Percentiles rank a stretch among this genome's conserved stretches.
Conservation (phyloP, 1,284 basidiomycete genomes). For the Fomitiporia mediterranea region DNA sequence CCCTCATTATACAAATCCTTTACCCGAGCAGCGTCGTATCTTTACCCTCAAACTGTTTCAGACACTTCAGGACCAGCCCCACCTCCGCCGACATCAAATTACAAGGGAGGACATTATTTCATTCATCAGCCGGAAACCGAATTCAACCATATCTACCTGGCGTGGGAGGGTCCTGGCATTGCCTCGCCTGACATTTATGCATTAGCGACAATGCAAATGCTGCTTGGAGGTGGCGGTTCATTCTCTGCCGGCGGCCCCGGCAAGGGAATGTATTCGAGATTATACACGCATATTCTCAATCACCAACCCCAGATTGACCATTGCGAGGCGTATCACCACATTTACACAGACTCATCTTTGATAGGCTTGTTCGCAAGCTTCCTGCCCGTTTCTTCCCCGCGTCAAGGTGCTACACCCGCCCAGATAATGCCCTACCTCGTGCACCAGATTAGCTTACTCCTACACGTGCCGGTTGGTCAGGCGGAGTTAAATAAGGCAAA, state of each 20-base stretch:
- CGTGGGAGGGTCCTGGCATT: conserved; percentile 89
- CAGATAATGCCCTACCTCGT: conserved; percentile 84
- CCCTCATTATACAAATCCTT: conserved; percentile 62
- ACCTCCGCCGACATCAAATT: conserved; percentile 53
- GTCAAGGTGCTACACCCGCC: conserved; percentile 55
- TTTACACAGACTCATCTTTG: conserved; percentile 91
- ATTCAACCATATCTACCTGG: conserved; percentile 92
- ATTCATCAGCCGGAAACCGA: conserved; percentile 68
- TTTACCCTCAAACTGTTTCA: conserved; percentile 45
- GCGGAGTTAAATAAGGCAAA: conserved; percentile 83
- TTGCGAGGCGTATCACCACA: conserved; percentile 98
- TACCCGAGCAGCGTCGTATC: conserved; percentile 66
- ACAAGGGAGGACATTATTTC: conserved; percentile 84
- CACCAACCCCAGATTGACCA: conserved; percentile 93
- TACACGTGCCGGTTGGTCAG: conserved; percentile 62
- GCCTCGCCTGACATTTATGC: conserved; percentile 94
- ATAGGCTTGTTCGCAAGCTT: conserved; percentile 95
- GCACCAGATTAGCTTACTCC: conserved; percentile 74
- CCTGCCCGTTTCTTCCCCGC: conserved; percentile 59
- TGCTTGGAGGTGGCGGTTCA: conserved; percentile 92
- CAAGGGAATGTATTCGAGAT: conserved; percentile 97
- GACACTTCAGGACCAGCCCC: conserved; percentile 29
- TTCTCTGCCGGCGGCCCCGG: conserved; percentile 97
- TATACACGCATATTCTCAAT: conserved; percentile 98
- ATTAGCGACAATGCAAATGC: conserved; percentile 91